Percentiles rank a stretch among this genome's conserved stretches.
These are phyloP conservation scores for Oryza rufipogon DNA, from an alignment of 176 grass and related monocot species.

Conservation along the genomic window DNA sequence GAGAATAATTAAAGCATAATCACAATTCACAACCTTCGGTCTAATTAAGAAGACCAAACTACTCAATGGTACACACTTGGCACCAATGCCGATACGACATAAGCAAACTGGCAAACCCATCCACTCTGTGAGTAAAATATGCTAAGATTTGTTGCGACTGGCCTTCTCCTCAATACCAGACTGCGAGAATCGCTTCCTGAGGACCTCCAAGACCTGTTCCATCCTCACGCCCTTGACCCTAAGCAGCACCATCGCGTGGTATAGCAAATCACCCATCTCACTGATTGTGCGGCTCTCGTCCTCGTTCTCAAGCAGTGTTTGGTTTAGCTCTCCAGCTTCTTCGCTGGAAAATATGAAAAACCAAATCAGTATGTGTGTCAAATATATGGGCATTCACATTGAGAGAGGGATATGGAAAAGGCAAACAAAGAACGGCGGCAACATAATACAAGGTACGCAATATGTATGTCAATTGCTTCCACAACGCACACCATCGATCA, in stretches of 20 bases:
- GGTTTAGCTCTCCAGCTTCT: slow-evolving; percentile 76
- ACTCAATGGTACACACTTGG: neutral
- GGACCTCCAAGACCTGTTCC: slow-evolving; percentile 73
- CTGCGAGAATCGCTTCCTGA: slow-evolving; percentile 80
- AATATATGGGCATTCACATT: neutral
- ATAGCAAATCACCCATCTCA: slow-evolving; percentile 91
- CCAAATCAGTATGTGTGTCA: neutral
- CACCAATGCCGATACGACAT: neutral
- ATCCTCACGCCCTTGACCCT: slow-evolving; percentile 70
- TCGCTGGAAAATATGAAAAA: slow-evolving; percentile 55
- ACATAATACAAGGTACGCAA: neutral
- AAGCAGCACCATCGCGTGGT: slow-evolving; percentile 90
- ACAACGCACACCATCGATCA: neutral
- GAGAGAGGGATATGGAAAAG: neutral
- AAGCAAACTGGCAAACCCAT: neutral
- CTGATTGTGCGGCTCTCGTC: slow-evolving; percentile 57
- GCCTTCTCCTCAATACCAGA: slow-evolving; percentile 85
- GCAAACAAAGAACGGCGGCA: neutral
- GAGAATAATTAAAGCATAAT: neutral
- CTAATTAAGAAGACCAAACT: slow-evolving; percentile 15
- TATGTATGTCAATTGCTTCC: neutral
- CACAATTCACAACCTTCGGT: neutral
- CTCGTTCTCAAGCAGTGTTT: slow-evolving; percentile 76
- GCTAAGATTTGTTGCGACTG: slow-evolving; percentile 62
- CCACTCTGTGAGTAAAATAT: too few relatives aligned